phyloP scores from a whole-genome alignment of 768 basidiomycete genomes.

The Ramaria sp. region DNA sequence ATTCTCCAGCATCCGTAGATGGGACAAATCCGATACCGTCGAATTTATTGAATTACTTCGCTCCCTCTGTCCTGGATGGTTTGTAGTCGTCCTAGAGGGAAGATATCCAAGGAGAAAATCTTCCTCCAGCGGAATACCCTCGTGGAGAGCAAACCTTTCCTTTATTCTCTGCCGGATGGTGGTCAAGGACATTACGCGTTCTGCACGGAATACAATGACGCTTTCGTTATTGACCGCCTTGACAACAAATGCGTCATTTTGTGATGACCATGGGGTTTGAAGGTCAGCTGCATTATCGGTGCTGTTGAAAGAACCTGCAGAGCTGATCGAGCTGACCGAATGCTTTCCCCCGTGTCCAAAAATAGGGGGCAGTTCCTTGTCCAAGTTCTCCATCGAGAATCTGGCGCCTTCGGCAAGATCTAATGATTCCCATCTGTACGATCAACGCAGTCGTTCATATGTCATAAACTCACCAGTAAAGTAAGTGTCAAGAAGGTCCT shows the following conservation, averaged over 20 bases:
- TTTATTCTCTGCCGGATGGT: constrained; percentile 48
- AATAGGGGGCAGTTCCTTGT: neutral
- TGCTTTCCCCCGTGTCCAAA: neutral
- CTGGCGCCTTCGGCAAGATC: neutral
- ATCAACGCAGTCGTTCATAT: neutral
- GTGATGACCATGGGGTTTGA: neutral
- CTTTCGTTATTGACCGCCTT: constrained; percentile 55
- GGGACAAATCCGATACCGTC: constrained; percentile 2
- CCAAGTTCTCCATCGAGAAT: constrained; percentile 3
- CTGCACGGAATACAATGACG: constrained; percentile 50
- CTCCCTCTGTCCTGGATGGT: constrained; percentile 14
- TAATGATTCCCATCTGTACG: neutral
- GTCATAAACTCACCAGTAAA: neutral
- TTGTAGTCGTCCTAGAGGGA: constrained; percentile 17
- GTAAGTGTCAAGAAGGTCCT: constrained; percentile 6
- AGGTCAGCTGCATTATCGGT: neutral
- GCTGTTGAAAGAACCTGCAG: neutral
- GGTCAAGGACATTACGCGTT: constrained; percentile 33
- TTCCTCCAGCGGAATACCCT: constrained; percentile 40
- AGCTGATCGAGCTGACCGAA: constrained; percentile 1
- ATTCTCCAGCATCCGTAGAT: constrained; percentile 35
- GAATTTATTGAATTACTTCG: constrained; percentile 20
- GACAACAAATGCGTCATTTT: constrained; percentile 30
- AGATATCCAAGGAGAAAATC: constrained; percentile 47
- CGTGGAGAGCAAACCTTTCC: constrained; percentile 57